Evolutionary conservation across 768 basidiomycete genomes (phyloP), one percentile per base, ranked within the genome.

Genomic region (Leccinum truebloodii): DNA sequence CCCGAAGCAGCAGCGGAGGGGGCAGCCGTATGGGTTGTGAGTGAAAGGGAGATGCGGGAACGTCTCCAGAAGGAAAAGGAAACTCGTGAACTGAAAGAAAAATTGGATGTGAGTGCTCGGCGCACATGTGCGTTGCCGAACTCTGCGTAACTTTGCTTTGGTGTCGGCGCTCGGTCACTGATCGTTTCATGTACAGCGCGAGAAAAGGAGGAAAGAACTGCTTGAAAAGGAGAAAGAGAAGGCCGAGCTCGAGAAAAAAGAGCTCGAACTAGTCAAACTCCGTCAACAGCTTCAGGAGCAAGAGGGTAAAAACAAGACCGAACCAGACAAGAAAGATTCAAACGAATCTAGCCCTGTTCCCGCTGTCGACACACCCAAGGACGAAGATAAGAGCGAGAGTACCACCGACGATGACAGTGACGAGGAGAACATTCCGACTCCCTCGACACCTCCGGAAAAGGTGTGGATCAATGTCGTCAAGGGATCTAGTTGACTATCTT

Each of bases 21-120:
- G 13, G 87, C 86, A 22, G 79, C 78, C 1, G 81, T 76, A 41
- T 95, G 93, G 93, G 90, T 94, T 16, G 73, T 82, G 54, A 78
- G 80, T 55, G 92, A 94, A 77, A 82, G 89, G 63, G 84, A 86
- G 73, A 85, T 93, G 80, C 80, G 82, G 63, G 90, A 89, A 75
- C 81, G 87, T 65, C 76, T 92, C 61, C 81, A 82, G 76, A 81
- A 82, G 67, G 91, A 94, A 77, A 87, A 86, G 67, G 90, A 90
- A 69, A 87, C 81, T 26, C 78, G 83, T 48, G 89, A 90, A 68
- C 69, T 81, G 51, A 84, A 86, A 74, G 85, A 88, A 70, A 88
- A 86, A 70, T 72, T 81, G 53, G 81, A 87, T 71, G 88, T 90
- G 73, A 66, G 85, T 78, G 59, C 67, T 71, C 60, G 58, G 66